Evolutionary conservation across 192 early-diverging fungal species (phyloP).

Genomic region (Umbelopsis vinacea): DNA sequence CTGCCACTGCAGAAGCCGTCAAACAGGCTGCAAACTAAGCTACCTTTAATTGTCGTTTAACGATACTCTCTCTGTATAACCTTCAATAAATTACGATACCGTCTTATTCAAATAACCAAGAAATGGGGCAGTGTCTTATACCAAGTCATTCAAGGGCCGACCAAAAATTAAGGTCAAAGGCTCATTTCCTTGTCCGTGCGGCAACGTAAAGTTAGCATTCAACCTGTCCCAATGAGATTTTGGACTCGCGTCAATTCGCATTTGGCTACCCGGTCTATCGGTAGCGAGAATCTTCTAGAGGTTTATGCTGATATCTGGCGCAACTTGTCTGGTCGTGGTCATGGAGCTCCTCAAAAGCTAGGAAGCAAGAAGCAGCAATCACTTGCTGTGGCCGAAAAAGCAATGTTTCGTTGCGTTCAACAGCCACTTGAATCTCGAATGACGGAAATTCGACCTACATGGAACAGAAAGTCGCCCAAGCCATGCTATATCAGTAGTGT

Average conservation of each 20-base stretch:
- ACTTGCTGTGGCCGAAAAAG: constrained; percentile 14
- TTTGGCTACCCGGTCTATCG: neutral
- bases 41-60: neutral
- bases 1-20: constrained; percentile 15
- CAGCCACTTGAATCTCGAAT: constrained; percentile 9
- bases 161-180: neutral
- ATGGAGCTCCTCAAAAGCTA: neutral
- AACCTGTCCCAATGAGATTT: neutral
- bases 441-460: neutral
- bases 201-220: neutral
- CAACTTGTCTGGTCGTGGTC: neutral
- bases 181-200: neutral
- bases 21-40: constrained; percentile 9
- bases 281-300: neutral
- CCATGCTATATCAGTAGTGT: constrained; percentile 32
- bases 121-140: neutral
- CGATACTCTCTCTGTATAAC: neutral
- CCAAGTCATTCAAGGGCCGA: neutral
- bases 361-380: constrained; percentile 5
- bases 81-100: neutral
- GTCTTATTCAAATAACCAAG: neutral
- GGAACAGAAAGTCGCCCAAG: neutral
- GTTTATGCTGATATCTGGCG: constrained; percentile 6
- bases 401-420: neutral
- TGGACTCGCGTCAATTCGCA: constrained; percentile 10